Conservation (phyloP, 2,329 filamentous ascomycete species). For the Apiospora pterosperma region DNA sequence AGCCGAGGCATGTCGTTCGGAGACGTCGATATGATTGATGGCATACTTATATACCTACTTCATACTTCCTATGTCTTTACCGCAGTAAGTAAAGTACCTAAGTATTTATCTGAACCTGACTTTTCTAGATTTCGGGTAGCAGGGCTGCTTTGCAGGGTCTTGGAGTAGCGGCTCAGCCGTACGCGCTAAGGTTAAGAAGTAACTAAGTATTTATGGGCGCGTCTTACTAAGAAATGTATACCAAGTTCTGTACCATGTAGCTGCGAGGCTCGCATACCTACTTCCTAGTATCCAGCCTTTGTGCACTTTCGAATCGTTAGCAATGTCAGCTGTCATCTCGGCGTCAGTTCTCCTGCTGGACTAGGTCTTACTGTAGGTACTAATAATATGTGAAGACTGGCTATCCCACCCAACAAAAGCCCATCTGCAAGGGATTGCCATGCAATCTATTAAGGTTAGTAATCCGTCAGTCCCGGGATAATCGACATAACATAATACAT, state of each 20-base stretch:
- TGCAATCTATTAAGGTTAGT: not conserved
- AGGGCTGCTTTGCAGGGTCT: not conserved
- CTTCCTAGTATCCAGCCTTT: too few relatives aligned
- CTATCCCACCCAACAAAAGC: too few relatives aligned
- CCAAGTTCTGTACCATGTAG: too few relatives aligned
- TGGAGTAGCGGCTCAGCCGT: not conserved
- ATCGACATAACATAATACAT: not conserved
- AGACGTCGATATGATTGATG: not conserved
- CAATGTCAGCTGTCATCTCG: not conserved
- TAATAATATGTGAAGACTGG: too few relatives aligned
- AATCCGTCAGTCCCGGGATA: not conserved
- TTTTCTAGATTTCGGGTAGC: too few relatives aligned
- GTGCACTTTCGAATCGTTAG: not conserved
- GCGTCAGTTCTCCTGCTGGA: not conserved
- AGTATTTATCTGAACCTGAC: too few relatives aligned
- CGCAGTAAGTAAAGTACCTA: not conserved
- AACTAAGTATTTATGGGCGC: too few relatives aligned
- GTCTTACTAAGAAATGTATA: too few relatives aligned
- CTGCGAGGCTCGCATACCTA: not conserved
- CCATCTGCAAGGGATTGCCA: not conserved
- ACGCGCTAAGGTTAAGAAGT: not conserved
- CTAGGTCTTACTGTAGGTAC: constrained; percentile 3
- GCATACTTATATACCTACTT: not conserved
- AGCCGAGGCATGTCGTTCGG: not conserved
- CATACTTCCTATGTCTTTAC: not conserved